These are phyloP conservation scores for Nakazawaea wyomingensis DNA, from an alignment of 805 yeast genomes.

Conservation along the genomic window DNA sequence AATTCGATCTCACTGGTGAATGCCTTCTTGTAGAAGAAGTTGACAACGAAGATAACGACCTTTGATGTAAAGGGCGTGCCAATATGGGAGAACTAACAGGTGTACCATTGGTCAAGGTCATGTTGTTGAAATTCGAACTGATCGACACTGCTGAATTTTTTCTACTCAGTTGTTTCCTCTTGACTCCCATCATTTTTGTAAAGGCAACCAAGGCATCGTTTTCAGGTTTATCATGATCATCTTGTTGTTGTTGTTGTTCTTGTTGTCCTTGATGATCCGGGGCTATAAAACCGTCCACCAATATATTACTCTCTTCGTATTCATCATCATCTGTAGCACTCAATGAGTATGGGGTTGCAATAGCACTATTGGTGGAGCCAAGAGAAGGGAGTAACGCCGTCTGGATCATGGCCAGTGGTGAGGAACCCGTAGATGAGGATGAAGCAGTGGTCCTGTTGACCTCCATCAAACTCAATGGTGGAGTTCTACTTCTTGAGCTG, in stretches of 20 bases:
- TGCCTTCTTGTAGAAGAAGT: conserved; percentile 2
- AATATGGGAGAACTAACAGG: conserved; percentile 4
- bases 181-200: conserved; percentile 10
- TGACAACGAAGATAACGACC: conserved; percentile 10
- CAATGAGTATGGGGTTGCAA: conserved; percentile 7
- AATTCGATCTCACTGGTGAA: conserved; percentile 9
- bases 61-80: conserved; percentile 7
- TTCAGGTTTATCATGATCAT: not conserved
- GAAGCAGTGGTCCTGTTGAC: not conserved
- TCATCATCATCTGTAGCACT: conserved; percentile 12
- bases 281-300: not conserved
- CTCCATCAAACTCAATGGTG: conserved; percentile 1
- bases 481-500: conserved; percentile 10
- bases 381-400: conserved; percentile 1
- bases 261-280: not conserved
- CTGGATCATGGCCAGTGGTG: not conserved
- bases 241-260: not conserved
- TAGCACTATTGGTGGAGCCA: conserved; percentile 1
- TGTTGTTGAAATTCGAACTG: conserved; percentile 9
- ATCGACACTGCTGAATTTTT: conserved; percentile 10
- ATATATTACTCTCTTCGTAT: not conserved
- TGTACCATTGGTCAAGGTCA: conserved; percentile 8
- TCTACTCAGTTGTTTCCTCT: conserved; percentile 10
- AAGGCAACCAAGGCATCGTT: conserved; percentile 11
- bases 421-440: not conserved